Percentiles rank a stretch among this genome's conserved stretches.
Evolutionary conservation across 2,329 filamentous ascomycete species (phyloP).

Genomic region (Fusarium citri): DNA sequence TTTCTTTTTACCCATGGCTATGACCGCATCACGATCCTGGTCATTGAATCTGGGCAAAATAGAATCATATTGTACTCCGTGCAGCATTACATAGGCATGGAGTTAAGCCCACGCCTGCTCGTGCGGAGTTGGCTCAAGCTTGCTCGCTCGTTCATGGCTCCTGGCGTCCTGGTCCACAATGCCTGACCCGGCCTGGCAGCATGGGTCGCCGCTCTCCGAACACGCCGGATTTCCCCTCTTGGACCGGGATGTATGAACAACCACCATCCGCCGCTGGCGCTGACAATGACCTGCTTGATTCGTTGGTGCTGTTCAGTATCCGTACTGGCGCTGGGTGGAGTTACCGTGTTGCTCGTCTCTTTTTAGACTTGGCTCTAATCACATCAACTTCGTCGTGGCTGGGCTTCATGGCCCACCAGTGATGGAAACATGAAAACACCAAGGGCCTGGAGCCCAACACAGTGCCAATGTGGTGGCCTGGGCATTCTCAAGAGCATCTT

Average conservation of each 20-base stretch:
- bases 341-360: constrained; percentile 13
- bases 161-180: constrained; percentile 30
- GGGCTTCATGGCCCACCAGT: constrained; percentile 30
- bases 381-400: constrained; percentile 37
- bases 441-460: constrained; percentile 38
- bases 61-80: constrained; percentile 1
- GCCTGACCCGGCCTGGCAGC: neutral
- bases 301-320: constrained; percentile 7
- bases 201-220: constrained; percentile 39
- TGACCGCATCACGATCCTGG: constrained; percentile 39
- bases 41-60: constrained; percentile 40
- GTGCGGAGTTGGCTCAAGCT: constrained; percentile 38
- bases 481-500: constrained; percentile 21
- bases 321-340: constrained; percentile 7
- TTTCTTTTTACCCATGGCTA: neutral
- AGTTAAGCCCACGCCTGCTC: constrained; percentile 42
- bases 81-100: neutral
- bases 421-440: constrained; percentile 37
- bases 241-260: constrained; percentile 37
- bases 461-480: constrained; percentile 36
- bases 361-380: constrained; percentile 14
- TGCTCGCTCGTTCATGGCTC: constrained; percentile 5
- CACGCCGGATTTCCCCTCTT: constrained; percentile 36
- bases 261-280: constrained; percentile 30
- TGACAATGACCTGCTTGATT: constrained; percentile 20